Base-by-base conservation (phyloP, 495 filamentous ascomycete genomes). In the Penicillium parvum region DNA sequence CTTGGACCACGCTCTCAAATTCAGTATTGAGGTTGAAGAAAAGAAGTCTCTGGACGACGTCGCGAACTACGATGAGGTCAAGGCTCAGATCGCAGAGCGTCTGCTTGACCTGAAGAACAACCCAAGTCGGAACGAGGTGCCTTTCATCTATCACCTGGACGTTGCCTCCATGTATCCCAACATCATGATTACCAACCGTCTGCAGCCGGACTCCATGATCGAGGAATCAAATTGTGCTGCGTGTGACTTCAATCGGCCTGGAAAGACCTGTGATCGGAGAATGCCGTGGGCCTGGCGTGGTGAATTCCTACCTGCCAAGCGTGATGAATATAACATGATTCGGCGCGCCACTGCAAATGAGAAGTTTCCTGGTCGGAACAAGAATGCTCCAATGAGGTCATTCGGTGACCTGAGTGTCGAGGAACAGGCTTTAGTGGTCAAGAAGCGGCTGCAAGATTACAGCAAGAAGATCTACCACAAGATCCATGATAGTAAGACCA, bases 101-200 rank as follows among this genome's bases (percentile, higher is more conserved):
- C 66, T 99, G 26, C 66, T 79, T 9, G 74, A 80, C 50, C 73
- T 99, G 22, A 95, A 87, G 61, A 71, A 79, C 26, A 88, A 84
- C 1, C 90, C 92, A 1, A 85, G 86, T 45, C 73, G 92, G 38
- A 76, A 73, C 44, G 92, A 99, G 58, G 74, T 81, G 18, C 92
- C 92, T 1, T 83, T 88, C 23, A 99, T 99, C 40, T 99, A 99
- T 64, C 92, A 99, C 73, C 73, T 99, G 60, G 92, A 99, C 53
- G 92, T 99, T 33, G 92, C 92, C 11, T 95, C 92, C 38, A 99
- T 99, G 92, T 99, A 99, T 63, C 92, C 92, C 12, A 99, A 99
- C 60, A 99, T 99, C 65, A 99, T 99, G 94, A 97, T 92, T 3
- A 99, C 94, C 7, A 99, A 99, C 57, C 87, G 92, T 54, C 66